Evolutionary conservation across 306 rosid species (phyloP).

Genomic region (Prunus campanulata): DNA sequence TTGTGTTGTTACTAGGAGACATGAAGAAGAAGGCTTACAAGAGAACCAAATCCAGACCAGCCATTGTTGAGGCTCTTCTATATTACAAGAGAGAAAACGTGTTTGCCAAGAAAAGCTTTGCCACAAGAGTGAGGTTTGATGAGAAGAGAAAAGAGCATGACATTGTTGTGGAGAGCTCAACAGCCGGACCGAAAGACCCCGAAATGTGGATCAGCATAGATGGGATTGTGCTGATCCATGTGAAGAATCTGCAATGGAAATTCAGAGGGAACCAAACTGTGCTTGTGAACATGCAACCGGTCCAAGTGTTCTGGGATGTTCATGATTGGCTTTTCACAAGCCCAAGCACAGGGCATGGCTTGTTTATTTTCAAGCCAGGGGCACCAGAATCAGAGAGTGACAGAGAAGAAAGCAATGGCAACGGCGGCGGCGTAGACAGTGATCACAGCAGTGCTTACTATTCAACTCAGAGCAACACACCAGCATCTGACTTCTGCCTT

Average conservation of each 20-base stretch:
- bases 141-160: slow-evolving; percentile 60
- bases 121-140: slow-evolving; percentile 61
- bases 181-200: slow-evolving; percentile 53
- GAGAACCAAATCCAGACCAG: slow-evolving; percentile 63
- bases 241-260: slow-evolving; percentile 86
- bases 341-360: slow-evolving; percentile 62
- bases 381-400: slow-evolving; percentile 50
- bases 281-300: slow-evolving; percentile 51
- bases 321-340: slow-evolving; percentile 75
- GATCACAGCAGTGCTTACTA: slow-evolving; percentile 64
- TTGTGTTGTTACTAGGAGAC: slow-evolving; percentile 75
- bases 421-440: slow-evolving; percentile 40
- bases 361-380: slow-evolving; percentile 79
- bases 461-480: slow-evolving; percentile 38
- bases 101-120: slow-evolving; percentile 71
- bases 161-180: slow-evolving; percentile 78
- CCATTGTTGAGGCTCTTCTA: slow-evolving; percentile 45
- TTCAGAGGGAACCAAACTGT: slow-evolving; percentile 84
- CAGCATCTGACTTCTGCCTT: slow-evolving; percentile 50
- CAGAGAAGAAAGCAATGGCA: slow-evolving; percentile 33
- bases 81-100: slow-evolving; percentile 73
- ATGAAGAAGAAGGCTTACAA: slow-evolving; percentile 80
- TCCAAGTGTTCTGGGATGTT: slow-evolving; percentile 85
- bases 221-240: slow-evolving; percentile 78
- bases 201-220: slow-evolving; percentile 96